Conservation (phyloP, 1,139 yeast genomes). For the Lodderomyces elongisporus region DNA sequence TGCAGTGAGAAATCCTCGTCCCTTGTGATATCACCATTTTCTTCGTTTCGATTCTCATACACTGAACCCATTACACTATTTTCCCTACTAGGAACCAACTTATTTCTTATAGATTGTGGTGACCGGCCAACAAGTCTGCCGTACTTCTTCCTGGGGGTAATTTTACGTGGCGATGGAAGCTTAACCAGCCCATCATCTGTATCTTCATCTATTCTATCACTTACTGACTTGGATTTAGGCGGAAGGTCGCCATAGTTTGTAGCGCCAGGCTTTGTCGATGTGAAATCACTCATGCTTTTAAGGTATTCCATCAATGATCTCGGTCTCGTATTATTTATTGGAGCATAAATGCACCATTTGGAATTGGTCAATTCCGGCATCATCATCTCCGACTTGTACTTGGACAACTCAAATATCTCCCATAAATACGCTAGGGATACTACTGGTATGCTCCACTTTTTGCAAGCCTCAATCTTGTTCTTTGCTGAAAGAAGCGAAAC, state of each 20-base stretch:
- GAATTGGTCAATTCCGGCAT: slow-evolving; percentile 37
- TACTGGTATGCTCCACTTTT: slow-evolving; percentile 53
- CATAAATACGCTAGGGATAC: slow-evolving; percentile 50
- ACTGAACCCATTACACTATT: slow-evolving; percentile 4
- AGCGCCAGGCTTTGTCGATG: slow-evolving; percentile 1
- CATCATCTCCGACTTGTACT: slow-evolving; percentile 11
- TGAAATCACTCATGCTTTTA: slow-evolving; percentile 13
- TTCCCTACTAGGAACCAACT: slow-evolving; percentile 4
- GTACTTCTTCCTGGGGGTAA: slow-evolving; percentile 27
- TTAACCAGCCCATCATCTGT: slow-evolving; percentile 13
- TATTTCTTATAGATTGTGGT: slow-evolving; percentile 10
- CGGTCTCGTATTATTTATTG: slow-evolving; percentile 20
- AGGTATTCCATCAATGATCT: slow-evolving; percentile 32
- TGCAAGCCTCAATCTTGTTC: slow-evolving; percentile 53
- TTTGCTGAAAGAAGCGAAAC: slow-evolving; percentile 43
- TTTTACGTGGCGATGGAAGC: slow-evolving; percentile 39
- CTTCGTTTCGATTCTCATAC: slow-evolving; percentile 8
- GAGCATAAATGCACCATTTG: slow-evolving; percentile 52
- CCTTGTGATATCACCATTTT: slow-evolving; percentile 14
- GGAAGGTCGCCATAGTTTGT: slow-evolving; percentile 1
- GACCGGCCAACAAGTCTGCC: slow-evolving; percentile 26
- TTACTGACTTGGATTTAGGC: slow-evolving; percentile 1
- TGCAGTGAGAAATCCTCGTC: slow-evolving; percentile 23
- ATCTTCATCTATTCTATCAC: slow-evolving; percentile 3
- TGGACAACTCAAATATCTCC: slow-evolving; percentile 31